Conservation (phyloP, 495 filamentous ascomycete genomes). For the Hyaloscypha hepaticicola region DNA sequence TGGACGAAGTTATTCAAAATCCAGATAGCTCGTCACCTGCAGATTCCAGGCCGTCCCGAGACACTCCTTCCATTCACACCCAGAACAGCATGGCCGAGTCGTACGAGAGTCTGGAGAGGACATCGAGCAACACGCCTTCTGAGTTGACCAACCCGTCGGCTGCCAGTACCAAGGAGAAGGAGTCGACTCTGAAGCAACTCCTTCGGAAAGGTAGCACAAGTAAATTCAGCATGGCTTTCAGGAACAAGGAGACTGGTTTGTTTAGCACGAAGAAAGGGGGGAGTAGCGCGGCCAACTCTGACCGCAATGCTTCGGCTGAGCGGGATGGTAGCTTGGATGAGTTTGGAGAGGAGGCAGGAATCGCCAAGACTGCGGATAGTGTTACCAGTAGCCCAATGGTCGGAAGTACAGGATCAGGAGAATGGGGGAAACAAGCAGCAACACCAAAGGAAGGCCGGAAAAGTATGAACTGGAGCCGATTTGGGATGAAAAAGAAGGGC, state of each 20-base stretch:
- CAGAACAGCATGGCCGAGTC: constrained; percentile 67
- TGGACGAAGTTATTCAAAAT: neutral
- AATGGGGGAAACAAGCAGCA: constrained; percentile 22
- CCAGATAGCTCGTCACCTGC: constrained; percentile 47
- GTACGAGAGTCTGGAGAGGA: constrained; percentile 62
- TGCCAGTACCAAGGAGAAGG: constrained; percentile 46
- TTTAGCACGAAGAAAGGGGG: constrained; percentile 24
- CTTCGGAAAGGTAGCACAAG: constrained; percentile 77
- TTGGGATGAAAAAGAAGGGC: constrained; percentile 28
- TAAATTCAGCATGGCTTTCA: constrained; percentile 70
- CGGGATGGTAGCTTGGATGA: constrained; percentile 31
- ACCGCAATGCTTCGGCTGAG: constrained; percentile 30
- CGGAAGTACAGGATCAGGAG: constrained; percentile 24
- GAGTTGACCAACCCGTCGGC: constrained; percentile 53
- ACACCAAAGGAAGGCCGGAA: constrained; percentile 31
- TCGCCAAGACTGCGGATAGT: constrained; percentile 29
- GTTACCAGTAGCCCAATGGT: constrained; percentile 33
- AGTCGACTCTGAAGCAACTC: constrained; percentile 63
- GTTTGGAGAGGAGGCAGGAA: constrained; percentile 20
- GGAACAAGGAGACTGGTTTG: constrained; percentile 54
- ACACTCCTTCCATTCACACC: constrained; percentile 59
- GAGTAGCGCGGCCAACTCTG: constrained; percentile 27
- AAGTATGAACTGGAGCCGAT: constrained; percentile 31
- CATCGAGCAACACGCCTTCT: constrained; percentile 63
- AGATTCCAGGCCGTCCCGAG: constrained; percentile 61